Percentiles rank a stretch among this genome's conserved stretches.
Evolutionary conservation across 2,329 filamentous ascomycete species (phyloP).

Genomic region (Fusarium sp.): DNA sequence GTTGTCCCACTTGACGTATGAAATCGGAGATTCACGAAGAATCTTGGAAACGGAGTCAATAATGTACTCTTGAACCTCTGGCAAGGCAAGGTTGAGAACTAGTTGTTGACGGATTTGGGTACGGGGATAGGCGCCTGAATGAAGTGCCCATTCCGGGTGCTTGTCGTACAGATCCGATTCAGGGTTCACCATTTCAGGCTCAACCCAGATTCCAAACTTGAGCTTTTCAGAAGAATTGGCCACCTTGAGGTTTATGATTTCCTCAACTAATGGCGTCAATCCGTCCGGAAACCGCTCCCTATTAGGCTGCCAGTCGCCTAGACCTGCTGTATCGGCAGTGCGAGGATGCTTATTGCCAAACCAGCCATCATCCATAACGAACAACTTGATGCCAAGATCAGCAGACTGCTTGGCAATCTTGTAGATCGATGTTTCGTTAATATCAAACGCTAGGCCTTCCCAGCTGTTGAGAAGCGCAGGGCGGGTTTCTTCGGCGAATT

Average conservation of each 20-base stretch:
- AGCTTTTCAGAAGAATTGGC: slow-evolving; percentile 62
- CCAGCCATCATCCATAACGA: slow-evolving; percentile 77
- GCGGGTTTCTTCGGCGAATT: slow-evolving; percentile 64
- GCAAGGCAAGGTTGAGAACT: slow-evolving; percentile 71
- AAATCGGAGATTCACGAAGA: slow-evolving; percentile 65
- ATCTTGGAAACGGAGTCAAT: slow-evolving; percentile 68
- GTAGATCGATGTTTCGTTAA: slow-evolving; percentile 68
- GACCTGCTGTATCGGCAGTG: slow-evolving; percentile 66
- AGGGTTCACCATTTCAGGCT: slow-evolving; percentile 76
- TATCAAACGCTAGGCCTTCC: slow-evolving; percentile 72
- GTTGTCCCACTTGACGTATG: slow-evolving; percentile 77
- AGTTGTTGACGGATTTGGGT: slow-evolving; percentile 70
- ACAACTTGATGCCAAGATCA: slow-evolving; percentile 69
- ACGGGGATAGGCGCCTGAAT: slow-evolving; percentile 68
- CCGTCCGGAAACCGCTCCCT: slow-evolving; percentile 70
- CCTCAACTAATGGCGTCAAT: slow-evolving; percentile 63
- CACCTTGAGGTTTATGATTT: slow-evolving; percentile 63
- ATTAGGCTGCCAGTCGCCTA: slow-evolving; percentile 75
- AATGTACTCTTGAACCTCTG: slow-evolving; percentile 73
- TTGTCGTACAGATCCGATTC: slow-evolving; percentile 71
- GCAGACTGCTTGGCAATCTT: slow-evolving; percentile 68
- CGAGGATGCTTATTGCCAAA: slow-evolving; percentile 72
- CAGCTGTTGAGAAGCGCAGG: slow-evolving; percentile 74
- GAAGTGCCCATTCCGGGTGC: slow-evolving; percentile 74
- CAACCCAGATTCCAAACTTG: slow-evolving; percentile 75